Evolutionary conservation across 106 monocot species (phyloP).

Genomic region (Dioscorea zingiberensis): DNA sequence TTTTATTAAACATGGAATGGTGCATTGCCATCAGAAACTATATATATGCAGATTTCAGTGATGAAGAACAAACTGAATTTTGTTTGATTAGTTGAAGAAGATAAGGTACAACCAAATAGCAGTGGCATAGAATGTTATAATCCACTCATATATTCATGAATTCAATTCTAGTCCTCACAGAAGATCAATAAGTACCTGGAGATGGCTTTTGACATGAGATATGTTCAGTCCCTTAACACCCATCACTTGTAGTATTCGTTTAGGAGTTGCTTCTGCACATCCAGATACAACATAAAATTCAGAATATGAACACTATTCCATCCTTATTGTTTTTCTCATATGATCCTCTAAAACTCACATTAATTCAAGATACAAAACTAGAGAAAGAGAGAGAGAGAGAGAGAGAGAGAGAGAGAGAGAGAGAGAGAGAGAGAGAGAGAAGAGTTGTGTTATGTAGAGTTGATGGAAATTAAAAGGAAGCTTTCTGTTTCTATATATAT

Average conservation of each 20-base stretch:
- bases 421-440: background rate
- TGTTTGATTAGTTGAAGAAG: background rate
- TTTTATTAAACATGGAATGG: too few relatives aligned
- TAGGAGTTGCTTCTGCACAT: conserved; percentile 71
- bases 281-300: background rate
- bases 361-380: background rate
- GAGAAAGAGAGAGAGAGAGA: conserved; percentile 19
- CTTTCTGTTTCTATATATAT: too few relatives aligned
- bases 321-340: background rate
- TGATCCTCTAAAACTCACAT: too few relatives aligned
- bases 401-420: conserved; percentile 11
- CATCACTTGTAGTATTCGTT: conserved; percentile 62
- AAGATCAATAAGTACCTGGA: conserved; percentile 73
- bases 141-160: too few relatives aligned
- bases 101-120: too few relatives aligned
- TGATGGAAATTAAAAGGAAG: too few relatives aligned
- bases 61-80: background rate
- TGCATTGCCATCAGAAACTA: too few relatives aligned
- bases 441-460: too few relatives aligned
- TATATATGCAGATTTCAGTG: too few relatives aligned
- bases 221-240: conserved; percentile 50
- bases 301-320: background rate
- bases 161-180: too few relatives aligned
- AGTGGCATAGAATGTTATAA: too few relatives aligned
- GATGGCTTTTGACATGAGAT: conserved; percentile 88